Evolutionary conservation across 2,329 filamentous ascomycete species (phyloP).

Genomic region (Zalaria sp.): DNA sequence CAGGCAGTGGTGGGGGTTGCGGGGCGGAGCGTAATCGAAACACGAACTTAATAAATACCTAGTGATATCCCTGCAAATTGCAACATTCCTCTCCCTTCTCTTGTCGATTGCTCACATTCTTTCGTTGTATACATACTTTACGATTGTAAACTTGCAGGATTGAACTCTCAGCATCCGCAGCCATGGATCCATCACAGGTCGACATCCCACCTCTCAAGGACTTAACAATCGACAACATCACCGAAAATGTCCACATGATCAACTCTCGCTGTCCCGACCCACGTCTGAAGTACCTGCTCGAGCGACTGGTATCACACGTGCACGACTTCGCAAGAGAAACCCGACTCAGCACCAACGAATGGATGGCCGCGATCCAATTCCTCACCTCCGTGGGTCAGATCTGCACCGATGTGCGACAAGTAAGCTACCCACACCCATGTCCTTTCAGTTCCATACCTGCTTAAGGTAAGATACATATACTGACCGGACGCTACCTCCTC

Average conservation of each 20-base stretch:
- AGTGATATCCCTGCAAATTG: no score
- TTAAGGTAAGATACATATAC: neutral
- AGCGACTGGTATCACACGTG: conserved; percentile 59
- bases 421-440: conserved; percentile 21
- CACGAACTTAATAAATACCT: no score
- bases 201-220: conserved; percentile 46
- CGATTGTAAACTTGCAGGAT: no score
- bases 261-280: conserved; percentile 55
- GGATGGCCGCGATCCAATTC: conserved; percentile 62
- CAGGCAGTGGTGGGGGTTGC: no score
- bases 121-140: no score
- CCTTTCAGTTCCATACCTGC: neutral
- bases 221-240: conserved; percentile 68
- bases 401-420: conserved; percentile 58
- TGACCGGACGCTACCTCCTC: neutral
- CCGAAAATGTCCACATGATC: conserved; percentile 58
- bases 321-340: conserved; percentile 76
- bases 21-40: no score
- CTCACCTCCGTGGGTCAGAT: conserved; percentile 60
- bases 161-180: no score
- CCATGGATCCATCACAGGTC: conserved; percentile 30
- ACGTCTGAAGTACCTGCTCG: conserved; percentile 57
- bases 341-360: conserved; percentile 60
- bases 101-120: no score
- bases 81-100: no score